These are phyloP conservation scores for Claviceps pazoutovae DNA, from an alignment of 2,329 filamentous ascomycete genomes.

Conservation along the genomic window DNA sequence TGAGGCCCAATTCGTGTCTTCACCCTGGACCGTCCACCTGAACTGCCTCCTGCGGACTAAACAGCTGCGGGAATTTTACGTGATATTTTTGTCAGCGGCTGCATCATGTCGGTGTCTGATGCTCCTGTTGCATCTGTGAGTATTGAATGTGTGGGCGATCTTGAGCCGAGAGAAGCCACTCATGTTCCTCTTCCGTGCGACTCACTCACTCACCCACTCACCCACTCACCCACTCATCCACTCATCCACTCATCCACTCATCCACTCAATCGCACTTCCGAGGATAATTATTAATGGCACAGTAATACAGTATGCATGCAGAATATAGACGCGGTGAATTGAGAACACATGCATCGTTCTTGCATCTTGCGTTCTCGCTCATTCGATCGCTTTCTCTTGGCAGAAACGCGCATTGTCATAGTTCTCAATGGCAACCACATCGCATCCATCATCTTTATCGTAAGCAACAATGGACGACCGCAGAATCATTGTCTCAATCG, in stretches of 20 bases:
- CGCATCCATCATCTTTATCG: background rate
- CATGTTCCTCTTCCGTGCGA: background rate
- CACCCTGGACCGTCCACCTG: no score
- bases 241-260: background rate
- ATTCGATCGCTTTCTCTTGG: background rate
- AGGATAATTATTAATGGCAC: background rate
- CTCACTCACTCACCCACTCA: background rate
- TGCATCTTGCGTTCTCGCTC: no score
- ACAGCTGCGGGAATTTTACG: no score
- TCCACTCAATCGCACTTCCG: background rate
- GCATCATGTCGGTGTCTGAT: no score
- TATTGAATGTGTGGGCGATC: no score
- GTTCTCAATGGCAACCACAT: background rate
- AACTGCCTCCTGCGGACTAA: no score
- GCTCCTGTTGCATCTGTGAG: no score
- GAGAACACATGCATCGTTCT: no score
- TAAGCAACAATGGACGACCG: slow-evolving; percentile 17
- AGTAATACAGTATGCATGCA: no score
- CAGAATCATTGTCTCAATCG: slow-evolving; percentile 37
- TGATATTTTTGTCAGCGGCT: no score
- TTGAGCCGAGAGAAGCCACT: background rate
- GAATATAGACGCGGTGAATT: no score
- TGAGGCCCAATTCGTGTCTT: background rate
- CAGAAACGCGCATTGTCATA: no score
- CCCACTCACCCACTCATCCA: background rate